Conservation (phyloP, 306 rosid species). For the Casuarina equisetifolia region DNA sequence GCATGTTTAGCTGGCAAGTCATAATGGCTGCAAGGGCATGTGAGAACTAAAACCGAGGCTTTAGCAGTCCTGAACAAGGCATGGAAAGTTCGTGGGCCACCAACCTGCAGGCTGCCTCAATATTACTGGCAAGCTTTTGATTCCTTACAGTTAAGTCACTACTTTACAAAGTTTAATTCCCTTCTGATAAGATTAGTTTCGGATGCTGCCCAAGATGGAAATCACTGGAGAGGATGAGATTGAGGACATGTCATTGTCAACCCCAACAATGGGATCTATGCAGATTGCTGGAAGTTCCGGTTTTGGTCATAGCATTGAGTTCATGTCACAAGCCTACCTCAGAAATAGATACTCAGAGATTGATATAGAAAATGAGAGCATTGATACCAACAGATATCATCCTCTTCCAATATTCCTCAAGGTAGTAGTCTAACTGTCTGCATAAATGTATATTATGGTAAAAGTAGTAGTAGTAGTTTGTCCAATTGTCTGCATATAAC, state of each 20-base stretch:
- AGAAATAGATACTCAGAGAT: conserved; percentile 63
- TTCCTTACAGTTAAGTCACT: conserved; percentile 33
- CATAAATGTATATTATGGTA: too few relatives aligned
- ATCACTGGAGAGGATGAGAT: conserved; percentile 61
- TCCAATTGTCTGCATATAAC: background rate
- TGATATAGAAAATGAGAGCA: conserved; percentile 48
- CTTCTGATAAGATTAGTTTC: conserved; percentile 16
- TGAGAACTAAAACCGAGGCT: conserved; percentile 31
- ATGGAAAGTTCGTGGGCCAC: conserved; percentile 76
- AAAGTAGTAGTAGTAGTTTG: background rate
- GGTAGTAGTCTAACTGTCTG: conserved; percentile 36
- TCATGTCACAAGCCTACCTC: conserved; percentile 59
- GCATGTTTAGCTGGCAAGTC: conserved; percentile 39
- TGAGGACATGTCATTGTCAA: conserved; percentile 56
- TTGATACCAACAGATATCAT: conserved; percentile 35
- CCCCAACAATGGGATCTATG: conserved; percentile 49
- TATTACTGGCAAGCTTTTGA: conserved; percentile 47
- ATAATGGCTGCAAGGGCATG: conserved; percentile 47
- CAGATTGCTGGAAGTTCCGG: conserved; percentile 65
- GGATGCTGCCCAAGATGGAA: conserved; percentile 49
- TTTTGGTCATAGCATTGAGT: conserved; percentile 59
- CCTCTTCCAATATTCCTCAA: conserved; percentile 90
- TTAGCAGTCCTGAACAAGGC: conserved; percentile 25
- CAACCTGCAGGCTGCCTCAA: conserved; percentile 48
- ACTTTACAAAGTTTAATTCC: conserved; percentile 15